Evolutionary conservation across 805 yeast species (phyloP).

Genomic region (Schwanniomyces occidentalis): DNA sequence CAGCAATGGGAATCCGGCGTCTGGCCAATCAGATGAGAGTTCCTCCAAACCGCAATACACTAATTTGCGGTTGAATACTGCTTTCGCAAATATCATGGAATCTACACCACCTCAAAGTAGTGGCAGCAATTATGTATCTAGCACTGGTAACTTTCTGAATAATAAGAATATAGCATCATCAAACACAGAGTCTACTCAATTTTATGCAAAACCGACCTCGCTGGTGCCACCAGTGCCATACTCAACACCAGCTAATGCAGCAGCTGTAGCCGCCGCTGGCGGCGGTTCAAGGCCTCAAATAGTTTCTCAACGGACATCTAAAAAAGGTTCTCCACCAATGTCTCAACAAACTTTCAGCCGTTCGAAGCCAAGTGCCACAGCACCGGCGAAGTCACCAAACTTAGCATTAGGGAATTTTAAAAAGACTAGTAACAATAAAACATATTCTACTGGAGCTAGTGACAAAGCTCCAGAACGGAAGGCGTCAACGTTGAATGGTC

Average conservation of each 20-base stretch:
- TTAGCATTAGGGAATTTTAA: not conserved
- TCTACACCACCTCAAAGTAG: not conserved
- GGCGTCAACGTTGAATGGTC: not conserved
- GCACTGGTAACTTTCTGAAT: too few species aligned
- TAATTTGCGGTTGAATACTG: constrained; percentile 3
- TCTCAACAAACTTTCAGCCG: too few species aligned
- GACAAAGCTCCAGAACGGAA: not conserved
- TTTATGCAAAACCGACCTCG: not conserved
- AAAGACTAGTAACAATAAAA: not conserved
- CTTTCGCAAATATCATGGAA: constrained; percentile 1
- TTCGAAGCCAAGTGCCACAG: too few species aligned
- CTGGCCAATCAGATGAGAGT: too few species aligned
- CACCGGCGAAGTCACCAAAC: too few species aligned
- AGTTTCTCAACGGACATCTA: too few species aligned
- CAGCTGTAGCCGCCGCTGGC: constrained; percentile 9
- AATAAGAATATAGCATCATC: too few species aligned
- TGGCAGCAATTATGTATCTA: too few species aligned
- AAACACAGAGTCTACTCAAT: not conserved
- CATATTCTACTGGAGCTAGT: not conserved
- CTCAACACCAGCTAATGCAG: constrained; percentile 6
- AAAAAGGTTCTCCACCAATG: too few species aligned
- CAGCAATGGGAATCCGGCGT: too few species aligned
- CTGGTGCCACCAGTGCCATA: constrained; percentile 4
- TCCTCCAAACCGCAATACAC: constrained; percentile 1
- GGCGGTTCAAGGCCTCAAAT: too few species aligned